Conservation (phyloP, 306 rosid genomes). For the Corylus avellana region DNA sequence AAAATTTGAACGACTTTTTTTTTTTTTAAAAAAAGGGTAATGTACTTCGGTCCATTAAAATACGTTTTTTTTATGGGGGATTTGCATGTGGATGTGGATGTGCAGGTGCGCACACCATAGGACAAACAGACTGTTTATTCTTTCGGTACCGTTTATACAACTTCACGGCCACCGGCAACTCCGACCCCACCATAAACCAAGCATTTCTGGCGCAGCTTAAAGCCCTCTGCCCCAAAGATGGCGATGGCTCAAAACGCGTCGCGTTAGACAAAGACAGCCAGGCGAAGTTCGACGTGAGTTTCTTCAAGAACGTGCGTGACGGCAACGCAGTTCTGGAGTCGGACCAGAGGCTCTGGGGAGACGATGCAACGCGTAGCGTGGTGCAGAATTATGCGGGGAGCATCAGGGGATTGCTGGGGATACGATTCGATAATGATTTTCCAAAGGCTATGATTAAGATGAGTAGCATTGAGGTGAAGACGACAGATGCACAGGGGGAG, state of each 20-base stretch:
- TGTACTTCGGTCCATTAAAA: no score
- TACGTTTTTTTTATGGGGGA: neutral
- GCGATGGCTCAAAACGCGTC: conserved; percentile 56
- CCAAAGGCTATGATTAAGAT: conserved; percentile 73
- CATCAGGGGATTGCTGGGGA: conserved; percentile 56
- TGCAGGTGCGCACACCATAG: conserved; percentile 74
- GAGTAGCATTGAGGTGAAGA: conserved; percentile 70
- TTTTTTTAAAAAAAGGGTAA: no score
- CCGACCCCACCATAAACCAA: conserved; percentile 66
- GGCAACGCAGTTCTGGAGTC: conserved; percentile 71
- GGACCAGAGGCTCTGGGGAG: conserved; percentile 73
- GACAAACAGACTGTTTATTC: conserved; percentile 63
- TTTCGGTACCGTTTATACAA: conserved; percentile 62
- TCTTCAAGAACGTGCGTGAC: conserved; percentile 64
- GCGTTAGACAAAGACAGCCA: conserved; percentile 57
- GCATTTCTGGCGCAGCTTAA: conserved; percentile 46
- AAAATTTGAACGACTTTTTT: no score
- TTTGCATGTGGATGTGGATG: neutral
- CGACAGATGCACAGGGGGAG: conserved; percentile 63
- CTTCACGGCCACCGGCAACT: conserved; percentile 56
- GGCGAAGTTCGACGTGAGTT: conserved; percentile 52
- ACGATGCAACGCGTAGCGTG: conserved; percentile 35
- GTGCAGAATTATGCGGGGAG: conserved; percentile 62
- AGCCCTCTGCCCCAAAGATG: conserved; percentile 51
- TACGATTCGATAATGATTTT: conserved; percentile 63